Base-by-base conservation (phyloP, 805 yeast species). In the Cyberlindnera euphorbiae region DNA sequence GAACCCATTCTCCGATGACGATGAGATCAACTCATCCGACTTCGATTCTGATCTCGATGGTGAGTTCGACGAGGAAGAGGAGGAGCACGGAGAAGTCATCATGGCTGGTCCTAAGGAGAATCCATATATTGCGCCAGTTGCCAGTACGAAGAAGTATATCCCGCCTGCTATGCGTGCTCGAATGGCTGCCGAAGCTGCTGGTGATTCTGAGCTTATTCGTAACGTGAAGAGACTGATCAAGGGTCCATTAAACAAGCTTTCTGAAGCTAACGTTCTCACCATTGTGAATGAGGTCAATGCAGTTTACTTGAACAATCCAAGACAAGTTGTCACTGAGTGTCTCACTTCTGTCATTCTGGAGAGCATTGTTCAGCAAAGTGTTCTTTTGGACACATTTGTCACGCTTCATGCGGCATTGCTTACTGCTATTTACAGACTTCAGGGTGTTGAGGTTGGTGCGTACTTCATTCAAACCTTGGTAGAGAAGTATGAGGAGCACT, bases 361-460 rank as follows among this genome's bases (percentile, higher is more conserved):
- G 22, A 77, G 85, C 44, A 71, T 88, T 11, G 60, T 73, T 8
- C 68, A 71, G 21, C 81, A 79, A 19, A 79, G 81, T 4, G 71
- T 82, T 31, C 61, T 88, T 33, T 62, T 87, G 32, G 97, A 89
- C 45, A 75, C 83, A 1, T 86, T 87, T 55, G 75, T 89, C 26
- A 73, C 82, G 42, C 67, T 85, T 22, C 89, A 90, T 57, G 82
- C 95, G 1, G 80, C 87, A 6, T 67, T 87, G 7, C 73, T 80
- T 3, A 79, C 79, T 16, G 81, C 95, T 1, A 57, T 93, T 17
- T 87, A 83, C 61, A 71, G 83, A 42, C 52, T 79, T 15, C 83
- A 84, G 47, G 97, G 98, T 15, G 75, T 79, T 26, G 96, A 87
- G 44, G 82, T 87, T 57, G 97, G 96, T 41, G 98, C 97, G 0